Evolutionary conservation across 202 grass and related monocot genomes (phyloP).

Genomic region (Elaeis oleifera): DNA sequence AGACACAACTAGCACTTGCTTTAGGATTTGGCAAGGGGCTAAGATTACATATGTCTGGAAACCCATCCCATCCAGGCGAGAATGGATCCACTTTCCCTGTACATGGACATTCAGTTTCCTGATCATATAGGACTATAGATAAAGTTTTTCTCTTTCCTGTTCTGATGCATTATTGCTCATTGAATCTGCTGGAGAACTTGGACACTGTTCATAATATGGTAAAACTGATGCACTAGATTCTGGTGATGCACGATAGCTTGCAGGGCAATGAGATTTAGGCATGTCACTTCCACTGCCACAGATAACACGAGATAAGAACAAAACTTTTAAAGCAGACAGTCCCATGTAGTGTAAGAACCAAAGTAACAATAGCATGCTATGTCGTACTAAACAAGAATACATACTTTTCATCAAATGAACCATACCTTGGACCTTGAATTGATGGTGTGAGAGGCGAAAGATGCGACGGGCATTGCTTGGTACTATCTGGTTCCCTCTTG

Average conservation of each 20-base stretch:
- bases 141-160: conserved; percentile 2
- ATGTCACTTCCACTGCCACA: conserved; percentile 12
- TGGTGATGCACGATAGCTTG: conserved; percentile 13
- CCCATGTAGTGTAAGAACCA: no score
- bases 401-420: neutral
- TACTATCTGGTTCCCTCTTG: neutral
- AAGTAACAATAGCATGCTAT: no score
- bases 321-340: no score
- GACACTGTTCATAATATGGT: conserved; percentile 6
- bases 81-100: conserved; percentile 3
- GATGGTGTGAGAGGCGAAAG: conserved; percentile 27
- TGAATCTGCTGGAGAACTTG: conserved; percentile 14
- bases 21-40: conserved; percentile 4
- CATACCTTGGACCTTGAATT: conserved; percentile 20
- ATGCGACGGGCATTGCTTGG: neutral
- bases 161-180: conserved; percentile 8
- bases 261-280: neutral
- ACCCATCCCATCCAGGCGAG: conserved; percentile 25
- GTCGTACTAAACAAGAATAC: neutral
- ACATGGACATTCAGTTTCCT: neutral
- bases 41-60: conserved; percentile 16
- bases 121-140: neutral
- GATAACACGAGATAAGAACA: neutral
- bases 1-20: neutral
- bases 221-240: conserved; percentile 19